Percentiles rank a stretch among this genome's conserved stretches.
phyloP scores from a whole-genome alignment of 2,329 filamentous ascomycete species.

The Trichoderma sp. region DNA sequence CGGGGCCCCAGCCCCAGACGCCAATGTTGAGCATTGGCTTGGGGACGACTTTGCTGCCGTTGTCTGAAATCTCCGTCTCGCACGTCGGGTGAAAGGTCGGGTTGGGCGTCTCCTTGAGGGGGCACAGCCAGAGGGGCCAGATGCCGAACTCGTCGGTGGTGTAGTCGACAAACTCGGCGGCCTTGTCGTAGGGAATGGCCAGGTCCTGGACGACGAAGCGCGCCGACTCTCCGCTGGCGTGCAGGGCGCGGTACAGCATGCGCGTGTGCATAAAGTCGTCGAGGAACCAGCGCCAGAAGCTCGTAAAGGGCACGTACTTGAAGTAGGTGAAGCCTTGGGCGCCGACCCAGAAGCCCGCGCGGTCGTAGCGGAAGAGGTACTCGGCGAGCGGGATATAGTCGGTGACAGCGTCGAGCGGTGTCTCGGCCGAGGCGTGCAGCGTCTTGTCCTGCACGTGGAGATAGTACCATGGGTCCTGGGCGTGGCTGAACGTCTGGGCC shows the following conservation, averaged over 20 bases:
- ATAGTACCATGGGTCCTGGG: slow-evolving; percentile 76
- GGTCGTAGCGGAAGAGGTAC: slow-evolving; percentile 78
- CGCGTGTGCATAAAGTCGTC: slow-evolving; percentile 75
- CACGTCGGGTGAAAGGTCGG: slow-evolving; percentile 61
- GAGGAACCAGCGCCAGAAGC: slow-evolving; percentile 67
- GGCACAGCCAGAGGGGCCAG: slow-evolving; percentile 65
- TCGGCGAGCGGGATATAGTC: slow-evolving; percentile 71
- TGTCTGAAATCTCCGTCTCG: slow-evolving; percentile 36
- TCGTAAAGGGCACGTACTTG: slow-evolving; percentile 64
- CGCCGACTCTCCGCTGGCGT: slow-evolving; percentile 66
- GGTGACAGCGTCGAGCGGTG: slow-evolving; percentile 24
- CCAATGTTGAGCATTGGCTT: slow-evolving; percentile 63
- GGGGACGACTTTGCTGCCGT: slow-evolving; percentile 30
- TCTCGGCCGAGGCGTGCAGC: slow-evolving; percentile 32
- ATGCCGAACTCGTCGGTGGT: slow-evolving; percentile 55
- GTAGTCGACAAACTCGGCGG: slow-evolving; percentile 60
- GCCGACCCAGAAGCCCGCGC: slow-evolving; percentile 76
- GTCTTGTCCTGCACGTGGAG: slow-evolving; percentile 64
- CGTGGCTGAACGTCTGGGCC: slow-evolving; percentile 60
- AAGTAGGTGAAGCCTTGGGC: slow-evolving; percentile 70
- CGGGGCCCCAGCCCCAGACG: slow-evolving; percentile 80
- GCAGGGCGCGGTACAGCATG: slow-evolving; percentile 73
- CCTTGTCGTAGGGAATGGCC: slow-evolving; percentile 57
- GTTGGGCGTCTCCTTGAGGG: slow-evolving; percentile 51
- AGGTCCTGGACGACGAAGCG: slow-evolving; percentile 73